These are phyloP conservation scores for Diaporthe sp. DNA, from an alignment of 2,329 filamentous ascomycete species.

Conservation along the genomic window DNA sequence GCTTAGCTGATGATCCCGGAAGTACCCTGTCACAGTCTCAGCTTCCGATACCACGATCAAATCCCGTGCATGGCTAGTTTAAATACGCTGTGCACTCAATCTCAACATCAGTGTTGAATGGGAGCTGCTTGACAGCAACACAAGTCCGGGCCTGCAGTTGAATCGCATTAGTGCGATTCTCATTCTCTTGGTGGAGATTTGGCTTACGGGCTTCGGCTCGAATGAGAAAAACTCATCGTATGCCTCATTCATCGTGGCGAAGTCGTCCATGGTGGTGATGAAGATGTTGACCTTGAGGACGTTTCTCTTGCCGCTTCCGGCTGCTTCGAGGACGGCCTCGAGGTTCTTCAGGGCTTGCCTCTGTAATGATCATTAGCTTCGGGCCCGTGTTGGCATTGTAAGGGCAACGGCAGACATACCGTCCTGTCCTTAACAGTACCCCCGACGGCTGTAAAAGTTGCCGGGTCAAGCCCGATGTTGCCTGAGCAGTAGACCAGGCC, in stretches of 20 bases:
- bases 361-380: constrained; percentile 48
- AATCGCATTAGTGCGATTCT: not conserved
- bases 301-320: constrained; percentile 70
- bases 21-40: constrained; percentile 18
- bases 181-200: constrained; percentile 42
- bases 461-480: constrained; percentile 69
- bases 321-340: constrained; percentile 69
- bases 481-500: constrained; percentile 82
- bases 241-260: constrained; percentile 69
- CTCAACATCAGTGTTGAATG: constrained; percentile 79
- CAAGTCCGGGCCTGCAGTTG: constrained; percentile 68
- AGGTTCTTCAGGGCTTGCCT: constrained; percentile 72
- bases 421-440: constrained; percentile 68
- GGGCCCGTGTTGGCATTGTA: too few species aligned
- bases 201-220: constrained; percentile 61
- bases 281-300: constrained; percentile 79
- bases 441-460: constrained; percentile 67
- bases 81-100: constrained; percentile 77
- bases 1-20: constrained; percentile 15
- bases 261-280: constrained; percentile 75
- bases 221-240: constrained; percentile 65
- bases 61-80: constrained; percentile 5
- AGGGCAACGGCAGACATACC: constrained; percentile 52
- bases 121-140: constrained; percentile 81
- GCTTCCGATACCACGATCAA: not conserved